These are phyloP conservation scores for Tylopilus orsonianus DNA, from an alignment of 1,284 basidiomycete species.

Conservation along the genomic window DNA sequence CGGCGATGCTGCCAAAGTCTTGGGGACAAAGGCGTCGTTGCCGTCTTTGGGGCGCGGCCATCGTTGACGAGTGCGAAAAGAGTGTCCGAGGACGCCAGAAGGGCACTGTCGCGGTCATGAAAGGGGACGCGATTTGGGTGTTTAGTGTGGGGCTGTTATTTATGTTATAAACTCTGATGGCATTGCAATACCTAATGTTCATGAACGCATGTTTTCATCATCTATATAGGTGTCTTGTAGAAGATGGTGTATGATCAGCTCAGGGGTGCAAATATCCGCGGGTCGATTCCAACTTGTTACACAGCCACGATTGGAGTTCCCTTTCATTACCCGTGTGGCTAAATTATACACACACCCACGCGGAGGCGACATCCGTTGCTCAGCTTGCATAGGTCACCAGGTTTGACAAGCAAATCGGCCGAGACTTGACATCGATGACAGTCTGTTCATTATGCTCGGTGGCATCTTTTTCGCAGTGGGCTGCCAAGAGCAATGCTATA, in stretches of 20 bases:
- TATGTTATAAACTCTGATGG: conserved; percentile 8
- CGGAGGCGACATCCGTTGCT: too few relatives aligned
- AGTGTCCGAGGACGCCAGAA: conserved; percentile 53
- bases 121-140: neutral
- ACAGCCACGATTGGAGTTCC: too few relatives aligned
- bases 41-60: conserved; percentile 17
- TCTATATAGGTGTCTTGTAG: conserved; percentile 5
- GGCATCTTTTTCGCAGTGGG: too few relatives aligned
- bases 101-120: conserved; percentile 44
- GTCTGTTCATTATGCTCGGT: neutral
- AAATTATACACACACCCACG: too few relatives aligned
- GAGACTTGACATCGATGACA: neutral
- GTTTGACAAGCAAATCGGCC: too few relatives aligned
- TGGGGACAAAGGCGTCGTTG: conserved; percentile 15
- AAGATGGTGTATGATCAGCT: too few relatives aligned
- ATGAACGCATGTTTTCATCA: conserved; percentile 3
- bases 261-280: too few relatives aligned
- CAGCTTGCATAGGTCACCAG: too few relatives aligned
- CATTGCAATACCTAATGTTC: conserved; percentile 14
- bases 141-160: neutral
- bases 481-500: neutral
- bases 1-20: conserved; percentile 7
- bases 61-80: conserved; percentile 44
- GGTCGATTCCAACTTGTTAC: too few relatives aligned
- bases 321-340: too few relatives aligned